A percentile compares a stretch with the other conserved stretches of the same genome.
phyloP scores from a whole-genome alignment of 164 flowering plant species.

The Hamamelis virginiana region DNA sequence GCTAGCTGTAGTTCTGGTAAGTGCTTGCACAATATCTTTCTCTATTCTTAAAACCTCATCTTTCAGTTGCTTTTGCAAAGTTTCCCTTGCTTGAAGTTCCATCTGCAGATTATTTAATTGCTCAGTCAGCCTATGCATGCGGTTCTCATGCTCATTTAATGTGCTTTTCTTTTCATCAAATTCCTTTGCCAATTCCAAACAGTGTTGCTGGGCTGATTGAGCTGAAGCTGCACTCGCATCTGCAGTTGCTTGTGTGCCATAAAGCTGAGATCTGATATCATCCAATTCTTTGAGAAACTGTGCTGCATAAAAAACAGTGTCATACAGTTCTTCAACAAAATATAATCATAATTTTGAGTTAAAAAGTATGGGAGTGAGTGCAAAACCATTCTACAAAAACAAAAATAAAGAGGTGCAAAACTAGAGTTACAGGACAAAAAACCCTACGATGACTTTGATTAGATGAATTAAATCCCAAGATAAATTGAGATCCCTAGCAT shows the following conservation, averaged over 20 bases:
- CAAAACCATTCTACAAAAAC: too few relatives aligned
- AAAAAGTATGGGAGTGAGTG: too few relatives aligned
- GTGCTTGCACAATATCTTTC: constrained; percentile 46
- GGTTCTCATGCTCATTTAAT: constrained; percentile 69
- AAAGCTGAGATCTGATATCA: constrained; percentile 57
- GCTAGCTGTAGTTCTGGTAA: constrained; percentile 59
- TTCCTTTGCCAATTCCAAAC: constrained; percentile 57
- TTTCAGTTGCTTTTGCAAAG: constrained; percentile 76
- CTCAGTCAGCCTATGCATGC: constrained; percentile 66
- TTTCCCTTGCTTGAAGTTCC: constrained; percentile 77
- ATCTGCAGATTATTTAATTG: constrained; percentile 75
- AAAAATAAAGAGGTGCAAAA: too few relatives aligned
- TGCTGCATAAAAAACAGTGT: not conserved
- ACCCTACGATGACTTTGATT: too few relatives aligned
- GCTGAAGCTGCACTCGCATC: constrained; percentile 79
- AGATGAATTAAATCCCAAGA: too few relatives aligned
- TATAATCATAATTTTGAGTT: too few relatives aligned
- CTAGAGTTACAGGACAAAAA: too few relatives aligned
- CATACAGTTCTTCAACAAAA: too few relatives aligned
- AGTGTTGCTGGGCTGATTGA: constrained; percentile 71
- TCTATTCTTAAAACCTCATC: constrained; percentile 83
- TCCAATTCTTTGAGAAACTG: constrained; percentile 75
- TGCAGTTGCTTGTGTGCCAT: constrained; percentile 62
- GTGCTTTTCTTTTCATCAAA: constrained; percentile 65
- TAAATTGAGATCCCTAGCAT: too few relatives aligned